phyloP scores from a whole-genome alignment of 495 filamentous ascomycete species.

The Annulohypoxylon moriforme region DNA sequence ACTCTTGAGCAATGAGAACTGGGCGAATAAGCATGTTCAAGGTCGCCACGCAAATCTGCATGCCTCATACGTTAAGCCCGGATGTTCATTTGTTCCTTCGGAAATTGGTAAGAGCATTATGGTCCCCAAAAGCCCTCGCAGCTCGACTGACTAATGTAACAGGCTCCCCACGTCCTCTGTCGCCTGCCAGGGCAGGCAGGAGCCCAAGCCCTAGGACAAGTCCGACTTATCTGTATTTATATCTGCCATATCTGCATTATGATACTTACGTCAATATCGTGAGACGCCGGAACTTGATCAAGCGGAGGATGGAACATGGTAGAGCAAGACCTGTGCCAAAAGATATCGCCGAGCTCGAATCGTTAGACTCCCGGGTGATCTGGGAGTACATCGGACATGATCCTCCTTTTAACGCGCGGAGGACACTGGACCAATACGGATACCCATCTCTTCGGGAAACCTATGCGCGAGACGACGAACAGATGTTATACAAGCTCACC shows the following conservation, averaged over 20 bases:
- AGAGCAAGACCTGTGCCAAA: constrained; percentile 67
- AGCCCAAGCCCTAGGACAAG: constrained; percentile 56
- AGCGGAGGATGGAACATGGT: constrained; percentile 65
- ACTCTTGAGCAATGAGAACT: constrained; percentile 64
- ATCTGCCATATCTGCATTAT: constrained; percentile 70
- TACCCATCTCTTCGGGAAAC: constrained; percentile 73
- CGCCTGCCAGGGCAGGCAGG: constrained; percentile 23
- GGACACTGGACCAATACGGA: constrained; percentile 74
- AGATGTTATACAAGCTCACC: constrained; percentile 78
- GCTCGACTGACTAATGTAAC: constrained; percentile 7
- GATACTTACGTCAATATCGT: constrained; percentile 72
- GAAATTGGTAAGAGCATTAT: constrained; percentile 58
- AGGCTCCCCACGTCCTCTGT: constrained; percentile 47
- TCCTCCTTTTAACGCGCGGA: constrained; percentile 70
- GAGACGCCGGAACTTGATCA: constrained; percentile 68
- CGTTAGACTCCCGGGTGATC: constrained; percentile 69
- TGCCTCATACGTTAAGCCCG: constrained; percentile 58
- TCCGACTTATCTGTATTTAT: constrained; percentile 58
- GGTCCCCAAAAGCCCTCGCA: constrained; percentile 32
- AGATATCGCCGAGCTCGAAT: constrained; percentile 62
- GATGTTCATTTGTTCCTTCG: constrained; percentile 58
- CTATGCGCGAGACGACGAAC: constrained; percentile 71
- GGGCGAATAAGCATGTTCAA: constrained; percentile 59
- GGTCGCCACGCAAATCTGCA: constrained; percentile 59
- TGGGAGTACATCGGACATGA: constrained; percentile 75